Evolutionary conservation across 345 rosid genomes (phyloP), one percentile per base, ranked within the genome.

Genomic region (Eutrema heterophyllum): DNA sequence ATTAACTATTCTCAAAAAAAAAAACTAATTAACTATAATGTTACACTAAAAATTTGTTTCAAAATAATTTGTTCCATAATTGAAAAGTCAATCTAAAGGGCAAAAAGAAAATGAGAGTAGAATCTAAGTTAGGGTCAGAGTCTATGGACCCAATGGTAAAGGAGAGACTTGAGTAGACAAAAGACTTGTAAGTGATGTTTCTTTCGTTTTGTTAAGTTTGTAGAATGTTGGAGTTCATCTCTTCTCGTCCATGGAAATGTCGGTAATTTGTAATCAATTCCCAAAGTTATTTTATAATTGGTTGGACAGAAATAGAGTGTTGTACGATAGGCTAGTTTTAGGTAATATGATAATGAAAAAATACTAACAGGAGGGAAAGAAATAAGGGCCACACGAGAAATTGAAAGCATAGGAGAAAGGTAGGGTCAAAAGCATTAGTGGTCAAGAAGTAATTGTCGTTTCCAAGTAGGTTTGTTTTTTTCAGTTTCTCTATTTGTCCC

Each of bases 221-320:
- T 73, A 44, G 58, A 64, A 55, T 55, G 41, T 64, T 64, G 50
- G 43, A 55, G 50, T 36, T 73, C 50, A 24, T 29, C 57, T 73
- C 56, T 54, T 64, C 49, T 73, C 71, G 71, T 54, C 77, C 77
- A 73, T 36, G 56, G 71, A 64, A 44, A 55, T 55, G 57, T 33
- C 7, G 33, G 63, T 24, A 41, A 41, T 12, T 29, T 27, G 40
- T 41, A 41, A 27, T 54, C 64, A 64, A 43, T 43, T 44, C 32
- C 29, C 5, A 30, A 53, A 48, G 7, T 44, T 53, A 5, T 41
- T 64, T 13, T 51, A 13, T 62, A 7, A 50, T 53, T 63, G 33
- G 44, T 44, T 53, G 54, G 24, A 32, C 46, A 39, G 12, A 72
- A 21, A 53, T 33, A 33, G 53, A 52, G 32, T 51, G 27, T 51